Base-by-base conservation (phyloP, 2,329 filamentous ascomycete genomes). In the Aspergillus quadricinctus region DNA sequence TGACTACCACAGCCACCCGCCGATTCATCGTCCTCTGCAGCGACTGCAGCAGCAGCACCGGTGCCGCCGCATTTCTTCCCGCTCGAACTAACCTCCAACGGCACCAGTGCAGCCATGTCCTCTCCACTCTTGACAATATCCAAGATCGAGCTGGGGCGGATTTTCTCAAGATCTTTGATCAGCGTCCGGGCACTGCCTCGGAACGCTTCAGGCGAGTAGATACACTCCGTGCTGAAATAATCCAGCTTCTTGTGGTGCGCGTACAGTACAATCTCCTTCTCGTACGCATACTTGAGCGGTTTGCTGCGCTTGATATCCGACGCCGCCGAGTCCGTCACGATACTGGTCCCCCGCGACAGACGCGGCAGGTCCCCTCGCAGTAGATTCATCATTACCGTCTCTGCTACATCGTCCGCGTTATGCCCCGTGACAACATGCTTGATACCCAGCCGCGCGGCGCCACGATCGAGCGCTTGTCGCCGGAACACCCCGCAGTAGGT, bases 191-290 rank as follows among this genome's bases (percentile, higher is more conserved):
- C 94, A 63, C 90, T 96, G 3, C 94, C 94, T 57, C 94, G 83
- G 70, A 99, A 99, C 2, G 94, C 94, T 75, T 99, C 94, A 0
- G 94, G 94, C 53, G 91, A 96, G 78, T 99, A 99, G 58, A 99
- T 92, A 79, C 94, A 99, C 76, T 99, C 94, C 0, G 94, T 99
- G 68, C 88, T 96, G 76, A 99, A 99, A 76, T 99, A 99, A 71
- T 97, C 92, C 61, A 99, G 81, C 73, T 92, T 92, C 75, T 94
- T 96, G 78, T 99, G 92, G 70, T 97, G 90, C 4, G 94, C 94
- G 71, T 99, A 99, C 5, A 99, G 81, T 19, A 99, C 94, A 64
- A 99, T 99, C 72, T 99, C 94, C 77, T 99, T 99, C 72, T 99
- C 94, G 70, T 97, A 99, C 1, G 93, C 92, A 72, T 97, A 99